Evolutionary conservation across 148 eudicot genomes (phyloP).

Genomic region (Talinum fruticosum): DNA sequence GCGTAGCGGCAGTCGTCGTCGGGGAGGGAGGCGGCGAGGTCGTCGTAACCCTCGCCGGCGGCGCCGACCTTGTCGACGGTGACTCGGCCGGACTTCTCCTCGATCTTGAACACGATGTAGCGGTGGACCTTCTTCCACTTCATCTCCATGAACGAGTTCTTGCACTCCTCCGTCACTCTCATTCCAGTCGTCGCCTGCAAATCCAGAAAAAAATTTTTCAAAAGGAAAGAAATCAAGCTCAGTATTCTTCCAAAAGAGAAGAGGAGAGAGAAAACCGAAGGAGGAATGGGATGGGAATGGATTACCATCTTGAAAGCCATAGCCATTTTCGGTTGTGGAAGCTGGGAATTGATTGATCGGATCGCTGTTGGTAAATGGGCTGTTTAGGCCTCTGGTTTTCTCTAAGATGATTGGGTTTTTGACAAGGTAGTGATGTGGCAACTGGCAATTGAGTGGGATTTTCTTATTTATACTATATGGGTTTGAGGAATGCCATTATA

Average conservation of each 20-base stretch:
- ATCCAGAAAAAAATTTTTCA: neutral
- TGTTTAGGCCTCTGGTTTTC: neutral
- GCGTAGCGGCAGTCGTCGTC: conserved; percentile 88
- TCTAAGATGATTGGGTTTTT: conserved; percentile 18
- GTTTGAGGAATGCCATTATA: conserved; percentile 9
- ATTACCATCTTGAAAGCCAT: conserved; percentile 96
- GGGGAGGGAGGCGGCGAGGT: conserved; percentile 79
- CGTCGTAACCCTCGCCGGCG: conserved; percentile 65
- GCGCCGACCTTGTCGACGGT: conserved; percentile 86
- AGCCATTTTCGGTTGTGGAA: conserved; percentile 80
- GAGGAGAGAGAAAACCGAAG: neutral
- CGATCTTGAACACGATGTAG: conserved; percentile 89
- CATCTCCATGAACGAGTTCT: conserved; percentile 96
- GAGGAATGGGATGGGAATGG: neutral
- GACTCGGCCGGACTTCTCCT: conserved; percentile 59
- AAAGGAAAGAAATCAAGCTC: neutral
- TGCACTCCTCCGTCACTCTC: conserved; percentile 90
- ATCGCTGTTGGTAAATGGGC: neutral
- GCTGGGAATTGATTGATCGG: neutral
- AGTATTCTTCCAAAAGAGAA: too few species aligned
- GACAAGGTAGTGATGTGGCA: conserved; percentile 33
- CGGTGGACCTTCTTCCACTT: conserved; percentile 92
- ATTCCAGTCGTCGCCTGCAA: conserved; percentile 78
- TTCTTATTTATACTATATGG: conserved; percentile 20
- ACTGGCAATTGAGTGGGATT: neutral